phyloP scores from a whole-genome alignment of 148 eudicot species.

The Rhododendron griersonianum region DNA sequence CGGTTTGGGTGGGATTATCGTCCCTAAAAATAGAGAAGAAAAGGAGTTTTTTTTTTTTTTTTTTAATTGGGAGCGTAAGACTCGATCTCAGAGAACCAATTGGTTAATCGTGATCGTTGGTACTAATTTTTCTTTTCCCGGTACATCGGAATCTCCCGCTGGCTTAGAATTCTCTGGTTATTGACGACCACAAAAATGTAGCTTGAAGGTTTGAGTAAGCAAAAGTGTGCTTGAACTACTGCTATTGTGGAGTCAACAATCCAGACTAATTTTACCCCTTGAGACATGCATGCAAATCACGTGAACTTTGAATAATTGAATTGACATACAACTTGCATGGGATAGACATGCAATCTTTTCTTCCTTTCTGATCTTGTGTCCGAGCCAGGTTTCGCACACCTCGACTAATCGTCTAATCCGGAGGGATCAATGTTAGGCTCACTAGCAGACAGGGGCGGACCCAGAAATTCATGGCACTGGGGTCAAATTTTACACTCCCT shows the following conservation, averaged over 20 bases:
- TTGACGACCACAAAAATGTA: not conserved
- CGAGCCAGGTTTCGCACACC: not conserved
- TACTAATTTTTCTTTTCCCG: too few relatives aligned
- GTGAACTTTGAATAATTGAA: not conserved
- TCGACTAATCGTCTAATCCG: too few relatives aligned
- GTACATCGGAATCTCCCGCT: too few relatives aligned
- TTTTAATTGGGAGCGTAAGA: too few relatives aligned
- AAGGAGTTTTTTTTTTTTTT: too few relatives aligned
- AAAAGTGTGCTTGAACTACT: not conserved
- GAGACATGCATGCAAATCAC: not conserved
- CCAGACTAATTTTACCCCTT: not conserved
- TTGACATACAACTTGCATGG: too few relatives aligned
- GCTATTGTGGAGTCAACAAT: not conserved
- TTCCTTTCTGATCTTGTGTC: not conserved
- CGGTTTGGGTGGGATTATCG: too few relatives aligned
- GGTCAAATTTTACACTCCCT: too few relatives aligned
- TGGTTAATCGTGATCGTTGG: not conserved
- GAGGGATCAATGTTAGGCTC: too few relatives aligned
- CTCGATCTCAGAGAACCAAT: too few relatives aligned
- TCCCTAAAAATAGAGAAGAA: too few relatives aligned
- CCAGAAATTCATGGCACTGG: too few relatives aligned
- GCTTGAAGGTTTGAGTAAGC: not conserved
- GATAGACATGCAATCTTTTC: not conserved
- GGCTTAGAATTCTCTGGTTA: not conserved
- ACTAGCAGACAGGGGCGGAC: not conserved